Base-by-base conservation (phyloP, 2,329 filamentous ascomycete species). In the Pestalotiopsis sp. region DNA sequence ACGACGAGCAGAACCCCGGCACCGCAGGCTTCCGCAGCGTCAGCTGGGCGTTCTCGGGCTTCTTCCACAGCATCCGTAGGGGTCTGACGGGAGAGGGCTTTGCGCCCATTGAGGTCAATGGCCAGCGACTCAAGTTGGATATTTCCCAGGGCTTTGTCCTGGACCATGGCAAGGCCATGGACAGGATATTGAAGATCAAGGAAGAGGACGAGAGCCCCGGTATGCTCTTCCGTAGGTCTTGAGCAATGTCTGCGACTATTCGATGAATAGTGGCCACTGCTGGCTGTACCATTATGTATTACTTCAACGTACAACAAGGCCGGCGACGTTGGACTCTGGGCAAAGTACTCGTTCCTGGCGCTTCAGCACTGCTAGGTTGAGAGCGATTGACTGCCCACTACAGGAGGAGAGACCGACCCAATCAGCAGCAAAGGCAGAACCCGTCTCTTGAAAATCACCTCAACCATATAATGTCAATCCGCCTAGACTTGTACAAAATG, bases 51-150 rank as follows among this genome's bases (percentile, higher is more conserved):
- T 73, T 85, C 3, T 75, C 75, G 25, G 77, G 75, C 7, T 75
- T 87, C 66, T 86, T 85, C 71, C 68, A 73, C 5, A 84, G 83
- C 7, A 78, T 88, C 25, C 81, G 80, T 68, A 81, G 86, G 62
- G 84, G 86, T 1, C 82, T 89, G 75, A 86, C 85, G 17, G 83
- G 87, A 66, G 86, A 87, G 68, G 89, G 88, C 0, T 90, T 88
- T 70, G 81, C 84, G 52, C 80, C 82, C 68, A 79, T 91, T 64
- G 77, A 76, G 65, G 79, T 89, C 14, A 79, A 85, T 12, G 84
- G 81, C 20, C 76, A 80, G 41, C 77, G 79, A 66, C 89, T 87
- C 75, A 90, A 89, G 80, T 76, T 91, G 25, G 89, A 91, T 72
- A 81, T 90, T 17, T 82, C 81, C 2, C 83, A 83, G 52, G 88